A percentile compares a stretch with the other conserved stretches of the same genome.
These are phyloP conservation scores for Juglanconis oblonga DNA, from an alignment of 2,329 filamentous ascomycete genomes.

Conservation along the genomic window DNA sequence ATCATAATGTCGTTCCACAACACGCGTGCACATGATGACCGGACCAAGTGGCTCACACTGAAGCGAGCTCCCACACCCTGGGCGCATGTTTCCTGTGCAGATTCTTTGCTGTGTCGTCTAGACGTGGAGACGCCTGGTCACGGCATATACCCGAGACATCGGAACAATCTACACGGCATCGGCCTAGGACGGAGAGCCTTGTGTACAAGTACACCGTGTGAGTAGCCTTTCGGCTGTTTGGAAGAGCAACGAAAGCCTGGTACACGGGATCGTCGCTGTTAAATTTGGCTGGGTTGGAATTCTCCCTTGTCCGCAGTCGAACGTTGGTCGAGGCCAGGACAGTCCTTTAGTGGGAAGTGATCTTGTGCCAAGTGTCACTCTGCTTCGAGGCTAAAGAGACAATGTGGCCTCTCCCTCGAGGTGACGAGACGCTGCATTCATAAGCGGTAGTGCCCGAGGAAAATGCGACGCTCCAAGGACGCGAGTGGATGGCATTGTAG, in stretches of 20 bases:
- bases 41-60: not conserved
- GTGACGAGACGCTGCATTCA: too few relatives aligned
- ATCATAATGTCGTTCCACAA: not conserved
- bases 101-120: not conserved
- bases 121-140: not conserved
- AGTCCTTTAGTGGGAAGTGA: too few relatives aligned
- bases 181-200: not conserved
- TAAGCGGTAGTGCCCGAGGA: too few relatives aligned
- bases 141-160: conserved; percentile 13
- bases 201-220: not conserved
- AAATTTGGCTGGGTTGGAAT: not conserved
- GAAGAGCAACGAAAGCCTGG: not conserved
- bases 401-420: too few relatives aligned
- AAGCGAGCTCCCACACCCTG: not conserved
- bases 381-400: too few relatives aligned
- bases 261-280: not conserved
- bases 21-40: not conserved
- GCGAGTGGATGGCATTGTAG: too few relatives aligned
- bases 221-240: not conserved
- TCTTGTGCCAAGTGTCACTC: too few relatives aligned
- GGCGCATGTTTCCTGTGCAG: not conserved
- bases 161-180: conserved; percentile 9
- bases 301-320: too few relatives aligned
- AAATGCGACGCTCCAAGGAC: too few relatives aligned
- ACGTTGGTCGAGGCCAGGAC: too few relatives aligned